These are phyloP conservation scores for Aspergillus japonicus DNA, from an alignment of 2,329 filamentous ascomycete genomes.

Conservation along the genomic window DNA sequence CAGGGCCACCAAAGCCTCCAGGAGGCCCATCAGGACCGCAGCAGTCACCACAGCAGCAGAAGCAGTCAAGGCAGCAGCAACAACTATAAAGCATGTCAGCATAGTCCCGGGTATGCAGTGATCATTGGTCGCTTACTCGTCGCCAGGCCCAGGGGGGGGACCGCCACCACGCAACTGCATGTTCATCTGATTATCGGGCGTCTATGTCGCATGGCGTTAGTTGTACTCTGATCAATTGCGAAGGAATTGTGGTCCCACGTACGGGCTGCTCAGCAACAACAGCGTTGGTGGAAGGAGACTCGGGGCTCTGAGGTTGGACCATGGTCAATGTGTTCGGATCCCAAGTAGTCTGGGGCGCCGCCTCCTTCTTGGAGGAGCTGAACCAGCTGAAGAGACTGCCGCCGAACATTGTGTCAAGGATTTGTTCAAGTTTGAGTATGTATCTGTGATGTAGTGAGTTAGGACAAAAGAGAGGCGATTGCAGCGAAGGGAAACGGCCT, in stretches of 20 bases:
- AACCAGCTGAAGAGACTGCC: slow-evolving; percentile 7
- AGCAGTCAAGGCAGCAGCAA: slow-evolving; percentile 10
- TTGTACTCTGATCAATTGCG: neutral
- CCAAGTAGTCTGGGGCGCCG: slow-evolving; percentile 2
- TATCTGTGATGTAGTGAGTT: neutral
- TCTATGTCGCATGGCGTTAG: neutral
- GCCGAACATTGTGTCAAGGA: neutral
- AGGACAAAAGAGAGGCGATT: neutral
- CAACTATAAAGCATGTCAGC: neutral
- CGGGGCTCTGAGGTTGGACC: slow-evolving; percentile 4
- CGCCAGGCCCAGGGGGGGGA: slow-evolving; percentile 5
- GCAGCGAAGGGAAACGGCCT: neutral
- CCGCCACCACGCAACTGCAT: slow-evolving; percentile 7
- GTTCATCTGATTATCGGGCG: slow-evolving; percentile 1
- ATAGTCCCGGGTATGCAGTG: neutral
- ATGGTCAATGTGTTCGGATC: slow-evolving; percentile 7
- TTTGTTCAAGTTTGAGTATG: neutral
- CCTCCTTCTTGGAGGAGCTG: slow-evolving; percentile 1
- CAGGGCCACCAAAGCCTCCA: neutral
- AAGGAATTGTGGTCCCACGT: neutral
- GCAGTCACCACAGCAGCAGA: slow-evolving; percentile 8
- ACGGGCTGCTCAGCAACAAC: slow-evolving; percentile 6
- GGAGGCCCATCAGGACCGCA: slow-evolving; percentile 7
- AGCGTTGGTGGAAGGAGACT: neutral
- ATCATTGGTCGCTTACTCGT: slow-evolving; percentile 4